Conservation (phyloP, 2,329 filamentous ascomycete species). For the Xylariales sp. region DNA sequence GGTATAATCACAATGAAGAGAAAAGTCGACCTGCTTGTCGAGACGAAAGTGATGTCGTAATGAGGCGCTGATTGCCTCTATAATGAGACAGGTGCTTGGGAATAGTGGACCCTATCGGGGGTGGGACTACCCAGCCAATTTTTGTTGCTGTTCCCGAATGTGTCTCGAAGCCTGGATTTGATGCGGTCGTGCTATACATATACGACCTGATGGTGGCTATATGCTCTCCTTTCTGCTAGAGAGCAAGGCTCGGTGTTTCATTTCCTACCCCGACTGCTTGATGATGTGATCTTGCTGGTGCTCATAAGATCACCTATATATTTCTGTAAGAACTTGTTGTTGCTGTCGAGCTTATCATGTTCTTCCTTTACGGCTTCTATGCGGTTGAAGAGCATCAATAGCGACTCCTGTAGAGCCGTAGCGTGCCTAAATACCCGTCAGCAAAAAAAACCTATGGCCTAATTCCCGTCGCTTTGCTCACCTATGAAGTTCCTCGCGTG, state of each 20-base stretch:
- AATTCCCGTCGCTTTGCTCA: constrained; percentile 49
- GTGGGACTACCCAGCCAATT: constrained; percentile 7
- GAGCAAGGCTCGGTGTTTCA: constrained; percentile 49
- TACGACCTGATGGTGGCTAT: constrained; percentile 13
- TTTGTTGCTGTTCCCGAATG: constrained; percentile 4
- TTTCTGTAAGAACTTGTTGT: constrained; percentile 97
- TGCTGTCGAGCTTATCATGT: constrained; percentile 94
- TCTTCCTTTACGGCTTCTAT: constrained; percentile 95
- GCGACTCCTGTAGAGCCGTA: constrained; percentile 86
- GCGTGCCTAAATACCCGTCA: constrained; percentile 74
- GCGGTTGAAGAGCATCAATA: constrained; percentile 89
- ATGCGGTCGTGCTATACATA: constrained; percentile 14
- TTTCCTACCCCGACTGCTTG: constrained; percentile 65
- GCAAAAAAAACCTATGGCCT: constrained; percentile 2
- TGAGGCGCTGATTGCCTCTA: constrained; percentile 30
- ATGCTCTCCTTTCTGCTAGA: constrained; percentile 16
- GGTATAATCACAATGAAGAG: constrained; percentile 47
- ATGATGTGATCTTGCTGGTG: constrained; percentile 77
- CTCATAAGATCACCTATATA: constrained; percentile 98
- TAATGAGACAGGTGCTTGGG: constrained; percentile 14
- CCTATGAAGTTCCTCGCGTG: constrained; percentile 73
- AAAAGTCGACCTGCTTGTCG: constrained; percentile 36
- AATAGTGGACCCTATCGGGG: constrained; percentile 16
- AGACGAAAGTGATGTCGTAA: constrained; percentile 39
- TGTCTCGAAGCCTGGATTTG: constrained; percentile 18